Conservation (phyloP, 2,329 filamentous ascomycete genomes). For the Stachybotrys chartarum region DNA sequence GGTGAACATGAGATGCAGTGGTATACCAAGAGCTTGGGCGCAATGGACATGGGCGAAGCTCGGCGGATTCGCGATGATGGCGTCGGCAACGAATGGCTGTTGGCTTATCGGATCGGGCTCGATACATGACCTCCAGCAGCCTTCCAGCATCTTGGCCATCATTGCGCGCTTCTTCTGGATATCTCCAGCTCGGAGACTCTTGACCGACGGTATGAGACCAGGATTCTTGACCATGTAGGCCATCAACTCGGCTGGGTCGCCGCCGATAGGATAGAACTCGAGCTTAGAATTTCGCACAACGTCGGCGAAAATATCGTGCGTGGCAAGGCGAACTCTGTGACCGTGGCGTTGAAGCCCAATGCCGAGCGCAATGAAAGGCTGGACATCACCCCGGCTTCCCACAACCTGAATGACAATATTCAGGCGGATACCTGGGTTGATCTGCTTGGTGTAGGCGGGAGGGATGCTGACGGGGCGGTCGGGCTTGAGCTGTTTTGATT, state of each 20-base stretch:
- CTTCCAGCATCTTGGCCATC: constrained; percentile 18
- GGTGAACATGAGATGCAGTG: background rate
- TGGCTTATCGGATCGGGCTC: constrained; percentile 10
- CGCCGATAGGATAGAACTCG: constrained; percentile 49
- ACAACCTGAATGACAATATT: constrained; percentile 80
- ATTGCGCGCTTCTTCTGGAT: constrained; percentile 17
- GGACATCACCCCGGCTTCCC: constrained; percentile 66
- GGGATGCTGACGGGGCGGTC: no score
- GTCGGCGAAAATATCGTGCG: constrained; percentile 44
- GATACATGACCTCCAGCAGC: constrained; percentile 22
- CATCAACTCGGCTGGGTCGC: constrained; percentile 38
- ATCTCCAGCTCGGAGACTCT: constrained; percentile 16
- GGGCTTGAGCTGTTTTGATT: no score
- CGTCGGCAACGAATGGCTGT: background rate
- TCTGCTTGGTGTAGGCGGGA: no score
- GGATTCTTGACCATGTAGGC: constrained; percentile 23
- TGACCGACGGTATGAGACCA: constrained; percentile 18
- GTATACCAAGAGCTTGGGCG: background rate
- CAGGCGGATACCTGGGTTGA: no score
- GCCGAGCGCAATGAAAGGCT: constrained; percentile 69
- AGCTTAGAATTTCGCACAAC: constrained; percentile 40
- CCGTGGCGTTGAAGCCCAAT: constrained; percentile 62
- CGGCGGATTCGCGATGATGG: background rate
- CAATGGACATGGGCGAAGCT: background rate
- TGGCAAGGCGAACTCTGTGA: constrained; percentile 67